A percentile compares a stretch with the other conserved stretches of the same genome.
Conservation (phyloP, 2,329 filamentous ascomycete genomes). For the Penicillium brevicompactum region DNA sequence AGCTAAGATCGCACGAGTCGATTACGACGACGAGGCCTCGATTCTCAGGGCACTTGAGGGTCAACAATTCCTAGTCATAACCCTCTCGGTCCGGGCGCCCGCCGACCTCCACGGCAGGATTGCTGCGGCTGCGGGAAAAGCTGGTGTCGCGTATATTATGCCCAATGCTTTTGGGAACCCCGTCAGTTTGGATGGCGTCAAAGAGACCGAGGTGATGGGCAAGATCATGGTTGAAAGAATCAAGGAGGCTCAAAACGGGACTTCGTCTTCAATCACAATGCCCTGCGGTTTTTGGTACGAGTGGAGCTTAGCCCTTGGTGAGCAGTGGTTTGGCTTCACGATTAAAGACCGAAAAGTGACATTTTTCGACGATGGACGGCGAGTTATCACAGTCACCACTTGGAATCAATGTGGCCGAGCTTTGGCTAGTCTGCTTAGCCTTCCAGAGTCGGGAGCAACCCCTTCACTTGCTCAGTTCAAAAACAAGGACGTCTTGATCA, state of each 20-base stretch:
- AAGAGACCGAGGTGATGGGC: conserved; percentile 31
- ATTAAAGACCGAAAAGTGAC: conserved; percentile 45
- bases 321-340: conserved; percentile 51
- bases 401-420: conserved; percentile 59
- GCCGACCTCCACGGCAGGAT: conserved; percentile 51
- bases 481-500: conserved; percentile 54
- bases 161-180: conserved; percentile 51
- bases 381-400: conserved; percentile 61
- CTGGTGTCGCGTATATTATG: conserved; percentile 57
- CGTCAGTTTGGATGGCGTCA: conserved; percentile 20
- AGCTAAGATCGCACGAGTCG: conserved; percentile 44
- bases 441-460: conserved; percentile 46
- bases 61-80: conserved; percentile 60
- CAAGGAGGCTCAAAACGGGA: conserved; percentile 39
- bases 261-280: conserved; percentile 45
- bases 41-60: conserved; percentile 54
- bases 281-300: conserved; percentile 57
- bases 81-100: conserved; percentile 47
- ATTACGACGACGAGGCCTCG: conserved; percentile 51
- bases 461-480: conserved; percentile 24
- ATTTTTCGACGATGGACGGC: conserved; percentile 59
- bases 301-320: conserved; percentile 44
- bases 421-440: conserved; percentile 53
- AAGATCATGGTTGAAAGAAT: conserved; percentile 15
- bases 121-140: conserved; percentile 56